These are phyloP conservation scores for Coprinellus micaceus DNA, from an alignment of 768 basidiomycete genomes.

Conservation along the genomic window DNA sequence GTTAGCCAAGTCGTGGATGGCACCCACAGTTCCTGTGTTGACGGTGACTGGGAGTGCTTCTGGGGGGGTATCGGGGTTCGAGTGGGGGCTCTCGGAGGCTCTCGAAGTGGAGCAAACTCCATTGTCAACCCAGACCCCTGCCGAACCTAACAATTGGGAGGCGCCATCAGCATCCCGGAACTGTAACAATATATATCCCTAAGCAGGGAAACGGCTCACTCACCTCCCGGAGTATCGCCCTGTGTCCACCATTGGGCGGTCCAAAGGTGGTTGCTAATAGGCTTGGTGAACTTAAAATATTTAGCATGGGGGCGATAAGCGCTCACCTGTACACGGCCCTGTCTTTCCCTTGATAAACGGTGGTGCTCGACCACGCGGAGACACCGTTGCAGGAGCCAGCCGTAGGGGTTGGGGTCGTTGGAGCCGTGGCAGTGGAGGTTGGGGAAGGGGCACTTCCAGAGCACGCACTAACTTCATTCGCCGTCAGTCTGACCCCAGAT, in stretches of 20 bases:
- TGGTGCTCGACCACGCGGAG: constrained; percentile 45
- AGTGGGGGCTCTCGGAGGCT: background rate
- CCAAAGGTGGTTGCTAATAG: constrained; percentile 35
- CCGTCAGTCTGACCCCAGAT: too few relatives aligned
- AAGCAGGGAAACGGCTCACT: constrained; percentile 7
- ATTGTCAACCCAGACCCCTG: constrained; percentile 55
- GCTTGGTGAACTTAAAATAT: constrained; percentile 5
- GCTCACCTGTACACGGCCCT: constrained; percentile 50
- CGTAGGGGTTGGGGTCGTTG: constrained; percentile 24
- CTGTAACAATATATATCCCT: background rate
- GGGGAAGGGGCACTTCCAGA: constrained; percentile 27
- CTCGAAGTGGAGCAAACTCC: constrained; percentile 38
- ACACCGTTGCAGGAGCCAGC: constrained; percentile 45
- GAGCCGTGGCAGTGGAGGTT: constrained; percentile 18
- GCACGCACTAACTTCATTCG: constrained; percentile 50
- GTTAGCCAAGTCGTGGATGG: background rate
- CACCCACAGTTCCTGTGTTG: background rate
- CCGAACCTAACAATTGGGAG: constrained; percentile 32
- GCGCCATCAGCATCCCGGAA: background rate
- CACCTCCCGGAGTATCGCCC: constrained; percentile 50
- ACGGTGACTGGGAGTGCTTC: background rate
- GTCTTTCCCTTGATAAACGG: constrained; percentile 49
- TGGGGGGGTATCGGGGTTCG: background rate
- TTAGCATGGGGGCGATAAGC: constrained; percentile 8
- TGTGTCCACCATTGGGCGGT: constrained; percentile 63